Percentiles rank a stretch among this genome's conserved stretches.
phyloP scores from a whole-genome alignment of 805 yeast species.

The Monosporozyma solicola region DNA sequence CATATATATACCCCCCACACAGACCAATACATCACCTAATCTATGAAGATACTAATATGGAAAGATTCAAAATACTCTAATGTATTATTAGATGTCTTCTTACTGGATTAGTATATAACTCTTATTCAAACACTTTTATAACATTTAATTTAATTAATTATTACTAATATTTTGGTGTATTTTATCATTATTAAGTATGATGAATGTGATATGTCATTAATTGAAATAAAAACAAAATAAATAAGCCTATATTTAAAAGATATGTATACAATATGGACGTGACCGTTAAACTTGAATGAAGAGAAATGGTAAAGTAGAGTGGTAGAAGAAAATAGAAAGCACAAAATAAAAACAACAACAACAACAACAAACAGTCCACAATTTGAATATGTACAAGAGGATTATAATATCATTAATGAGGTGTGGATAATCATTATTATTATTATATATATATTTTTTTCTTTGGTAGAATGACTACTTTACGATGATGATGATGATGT shows the following conservation, averaged over 20 bases:
- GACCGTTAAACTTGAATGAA: not conserved
- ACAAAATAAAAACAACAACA: not conserved
- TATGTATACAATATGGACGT: not conserved
- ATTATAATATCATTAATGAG: not conserved
- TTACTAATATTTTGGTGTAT: not conserved
- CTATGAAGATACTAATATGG: not conserved
- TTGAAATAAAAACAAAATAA: not conserved
- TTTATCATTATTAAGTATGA: not conserved
- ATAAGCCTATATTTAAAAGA: not conserved
- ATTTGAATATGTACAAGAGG: not conserved
- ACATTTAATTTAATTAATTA: not conserved
- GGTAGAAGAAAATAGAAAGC: not conserved
- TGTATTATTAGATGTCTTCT: too few species aligned
- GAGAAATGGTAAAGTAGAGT: not conserved
- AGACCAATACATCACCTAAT: not conserved
- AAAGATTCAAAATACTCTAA: not conserved
- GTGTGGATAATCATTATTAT: not conserved
- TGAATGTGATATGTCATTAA: not conserved
- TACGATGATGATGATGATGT: too few species aligned
- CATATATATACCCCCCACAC: not conserved
- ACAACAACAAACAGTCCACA: not conserved
- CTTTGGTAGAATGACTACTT: not conserved
- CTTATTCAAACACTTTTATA: not conserved
- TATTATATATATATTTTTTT: too few species aligned
- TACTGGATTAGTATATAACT: not conserved